Evolutionary conservation across 1,139 yeast species (phyloP).

Genomic region (Yarrowia galli): DNA sequence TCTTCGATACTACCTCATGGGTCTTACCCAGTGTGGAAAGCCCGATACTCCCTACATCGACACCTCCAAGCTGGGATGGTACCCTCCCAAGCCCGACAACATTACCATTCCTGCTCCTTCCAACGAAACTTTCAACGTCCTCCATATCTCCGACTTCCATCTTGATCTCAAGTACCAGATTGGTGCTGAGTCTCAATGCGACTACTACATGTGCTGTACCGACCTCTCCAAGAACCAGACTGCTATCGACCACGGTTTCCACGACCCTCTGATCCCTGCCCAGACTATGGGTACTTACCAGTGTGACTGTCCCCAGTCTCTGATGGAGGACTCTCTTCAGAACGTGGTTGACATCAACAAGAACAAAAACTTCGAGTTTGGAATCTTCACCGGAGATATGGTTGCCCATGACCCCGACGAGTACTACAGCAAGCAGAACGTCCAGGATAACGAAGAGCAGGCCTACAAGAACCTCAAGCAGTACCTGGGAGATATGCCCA

Average conservation of each 20-base stretch:
- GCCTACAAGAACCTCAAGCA: slow-evolving; percentile 63
- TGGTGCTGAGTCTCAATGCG: slow-evolving; percentile 67
- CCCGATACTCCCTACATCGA: slow-evolving; percentile 56
- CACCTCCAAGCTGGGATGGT: slow-evolving; percentile 50
- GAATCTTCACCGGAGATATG: slow-evolving; percentile 70
- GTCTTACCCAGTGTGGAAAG: slow-evolving; percentile 52
- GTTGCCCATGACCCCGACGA: slow-evolving; percentile 63
- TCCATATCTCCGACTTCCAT: slow-evolving; percentile 69
- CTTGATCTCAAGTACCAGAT: slow-evolving; percentile 61
- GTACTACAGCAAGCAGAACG: slow-evolving; percentile 57
- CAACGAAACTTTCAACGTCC: slow-evolving; percentile 60
- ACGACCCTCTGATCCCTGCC: slow-evolving; percentile 59
- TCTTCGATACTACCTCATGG: slow-evolving; percentile 56
- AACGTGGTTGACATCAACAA: slow-evolving; percentile 53
- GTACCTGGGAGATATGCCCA: slow-evolving; percentile 62
- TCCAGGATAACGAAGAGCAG: slow-evolving; percentile 61
- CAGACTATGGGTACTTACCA: slow-evolving; percentile 62
- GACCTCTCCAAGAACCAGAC: slow-evolving; percentile 53
- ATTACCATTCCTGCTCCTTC: slow-evolving; percentile 51
- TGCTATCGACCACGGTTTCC: slow-evolving; percentile 50
- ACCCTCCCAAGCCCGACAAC: slow-evolving; percentile 54
- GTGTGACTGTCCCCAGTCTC: slow-evolving; percentile 68
- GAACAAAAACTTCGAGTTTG: slow-evolving; percentile 59
- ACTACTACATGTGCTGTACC: slow-evolving; percentile 58
- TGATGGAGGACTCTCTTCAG: slow-evolving; percentile 63